Percentiles rank a stretch among this genome's conserved stretches.
These are phyloP conservation scores for Abeoforma whisleri DNA, from an alignment of 78 protist genomes.

Conservation along the genomic window DNA sequence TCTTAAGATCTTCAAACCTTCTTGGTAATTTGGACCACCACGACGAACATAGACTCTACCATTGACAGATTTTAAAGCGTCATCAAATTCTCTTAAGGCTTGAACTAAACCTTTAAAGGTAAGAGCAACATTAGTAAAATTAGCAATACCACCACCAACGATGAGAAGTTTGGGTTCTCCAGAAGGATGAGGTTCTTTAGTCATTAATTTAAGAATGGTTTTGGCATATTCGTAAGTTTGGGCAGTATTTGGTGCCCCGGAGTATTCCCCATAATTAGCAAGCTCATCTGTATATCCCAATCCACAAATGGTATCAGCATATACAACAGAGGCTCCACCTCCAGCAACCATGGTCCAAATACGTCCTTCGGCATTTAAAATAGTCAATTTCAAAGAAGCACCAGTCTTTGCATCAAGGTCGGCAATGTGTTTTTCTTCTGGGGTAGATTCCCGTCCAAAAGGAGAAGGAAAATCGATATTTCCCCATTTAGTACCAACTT, in stretches of 20 bases:
- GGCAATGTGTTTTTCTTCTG: conserved; percentile 64
- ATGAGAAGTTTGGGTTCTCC: conserved; percentile 58
- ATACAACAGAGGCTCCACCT: conserved; percentile 92
- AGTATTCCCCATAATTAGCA: conserved; percentile 83
- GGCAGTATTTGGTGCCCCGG: conserved; percentile 72
- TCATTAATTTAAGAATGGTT: conserved; percentile 47
- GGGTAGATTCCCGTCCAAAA: conserved; percentile 52
- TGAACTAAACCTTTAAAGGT: conserved; percentile 78
- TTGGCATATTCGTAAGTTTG: conserved; percentile 59
- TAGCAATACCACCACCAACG: conserved; percentile 91
- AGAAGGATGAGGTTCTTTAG: conserved; percentile 11
- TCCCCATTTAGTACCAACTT: conserved; percentile 36
- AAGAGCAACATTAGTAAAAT: conserved; percentile 83
- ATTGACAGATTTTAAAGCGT: conserved; percentile 30
- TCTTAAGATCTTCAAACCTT: conserved; percentile 73
- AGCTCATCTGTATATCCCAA: conserved; percentile 62
- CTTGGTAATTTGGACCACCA: conserved; percentile 89
- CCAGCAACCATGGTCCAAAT: conserved; percentile 94
- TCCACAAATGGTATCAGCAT: conserved; percentile 77
- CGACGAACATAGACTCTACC: conserved; percentile 73
- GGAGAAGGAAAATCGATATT: conserved; percentile 60
- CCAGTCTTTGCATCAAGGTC: conserved; percentile 79
- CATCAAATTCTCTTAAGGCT: conserved; percentile 59
- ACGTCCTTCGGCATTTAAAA: conserved; percentile 74
- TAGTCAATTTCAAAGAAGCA: conserved; percentile 80